phyloP scores from a whole-genome alignment of 2,329 filamentous ascomycete genomes.

The Trichoderma koningiopsis region DNA sequence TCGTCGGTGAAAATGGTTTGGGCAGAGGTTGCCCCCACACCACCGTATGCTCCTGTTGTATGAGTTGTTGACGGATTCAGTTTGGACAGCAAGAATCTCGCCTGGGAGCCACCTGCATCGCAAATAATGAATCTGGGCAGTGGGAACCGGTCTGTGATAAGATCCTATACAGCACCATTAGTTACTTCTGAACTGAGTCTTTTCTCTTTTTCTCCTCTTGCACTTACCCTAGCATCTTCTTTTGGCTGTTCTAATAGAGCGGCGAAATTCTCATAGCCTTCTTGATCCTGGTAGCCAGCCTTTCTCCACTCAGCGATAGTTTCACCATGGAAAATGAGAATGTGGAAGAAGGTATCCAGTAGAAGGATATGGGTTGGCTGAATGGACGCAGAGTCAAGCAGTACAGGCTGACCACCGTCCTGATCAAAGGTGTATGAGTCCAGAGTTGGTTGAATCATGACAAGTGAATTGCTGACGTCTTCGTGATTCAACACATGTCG shows the following conservation, averaged over 20 bases:
- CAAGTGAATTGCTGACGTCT: slow-evolving; percentile 91
- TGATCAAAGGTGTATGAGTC: slow-evolving; percentile 98
- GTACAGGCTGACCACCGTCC: slow-evolving; percentile 87
- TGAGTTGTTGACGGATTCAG: slow-evolving; percentile 97
- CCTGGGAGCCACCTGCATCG: slow-evolving; percentile 96
- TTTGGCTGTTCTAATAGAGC: slow-evolving; percentile 87
- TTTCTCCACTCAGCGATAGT: slow-evolving; percentile 98
- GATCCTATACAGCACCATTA: slow-evolving; percentile 62
- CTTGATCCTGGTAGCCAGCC: slow-evolving; percentile 95
- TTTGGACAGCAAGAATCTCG: slow-evolving; percentile 94
- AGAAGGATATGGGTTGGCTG: slow-evolving; percentile 91
- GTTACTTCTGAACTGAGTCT: background rate
- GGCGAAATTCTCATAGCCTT: slow-evolving; percentile 96
- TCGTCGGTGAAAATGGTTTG: slow-evolving; percentile 99
- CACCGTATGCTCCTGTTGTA: slow-evolving; percentile 88
- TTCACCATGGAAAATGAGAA: slow-evolving; percentile 98
- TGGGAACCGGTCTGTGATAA: slow-evolving; percentile 97
- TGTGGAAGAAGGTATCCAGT: slow-evolving; percentile 98
- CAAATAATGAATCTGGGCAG: slow-evolving; percentile 97
- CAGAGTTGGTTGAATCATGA: slow-evolving; percentile 98
- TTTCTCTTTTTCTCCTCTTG: background rate
- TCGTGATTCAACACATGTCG: slow-evolving; percentile 96
- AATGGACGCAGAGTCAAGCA: slow-evolving; percentile 94
- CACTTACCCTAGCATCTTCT: slow-evolving; percentile 86
- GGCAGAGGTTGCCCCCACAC: slow-evolving; percentile 79